Base-by-base conservation (phyloP, 345 rosid genomes). In the Durio zibethinus region DNA sequence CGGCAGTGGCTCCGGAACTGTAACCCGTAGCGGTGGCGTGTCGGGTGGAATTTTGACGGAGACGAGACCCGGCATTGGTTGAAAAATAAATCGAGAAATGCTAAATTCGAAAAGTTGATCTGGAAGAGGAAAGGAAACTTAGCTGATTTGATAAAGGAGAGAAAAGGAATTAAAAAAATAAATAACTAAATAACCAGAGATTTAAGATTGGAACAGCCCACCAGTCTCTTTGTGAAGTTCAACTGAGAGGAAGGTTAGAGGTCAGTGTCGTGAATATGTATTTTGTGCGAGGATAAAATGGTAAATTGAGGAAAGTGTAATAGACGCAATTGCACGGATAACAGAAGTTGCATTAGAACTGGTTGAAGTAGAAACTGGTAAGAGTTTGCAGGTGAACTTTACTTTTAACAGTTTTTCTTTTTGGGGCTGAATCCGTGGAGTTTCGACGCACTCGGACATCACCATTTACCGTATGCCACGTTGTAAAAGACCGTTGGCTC, bases 31-130 rank as follows among this genome's bases (percentile, higher is more conserved):
- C 23, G 94, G 87, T 1, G 94, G 91, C 8, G 92, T 86, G 40
- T 89, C 92, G 45, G 96, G 85, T 16, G 96, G 96, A 3, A 94
- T 89, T 75, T 94, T 94, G 86, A 92, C 88, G 42, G 98, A 91
- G 18, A 89, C 97, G 52, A 92, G 89, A 68, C 97, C 98, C 27
- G 99, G 99, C 99, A 97, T 94, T 60, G 21, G 15, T 20, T 53
- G 63, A 54, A 33, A 7, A 6, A 4, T 0, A 0, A 18, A 59
- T 3, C 5, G 0, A 16, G 64, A 60, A 60, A 60, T 27, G 18
- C 35, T 59, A 59, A 59, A 59, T 11, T 59, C 25, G 35, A 27
- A 59, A 59, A 57, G 31, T 11, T 27, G 64, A 59, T 59, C 11
- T 11, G 40, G 48, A 12, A 42, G 52, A 74, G 35, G 33, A 61